Conservation (phyloP, 371 early-diverging fungal genomes). For the Quaeritorhiza haematococci region DNA sequence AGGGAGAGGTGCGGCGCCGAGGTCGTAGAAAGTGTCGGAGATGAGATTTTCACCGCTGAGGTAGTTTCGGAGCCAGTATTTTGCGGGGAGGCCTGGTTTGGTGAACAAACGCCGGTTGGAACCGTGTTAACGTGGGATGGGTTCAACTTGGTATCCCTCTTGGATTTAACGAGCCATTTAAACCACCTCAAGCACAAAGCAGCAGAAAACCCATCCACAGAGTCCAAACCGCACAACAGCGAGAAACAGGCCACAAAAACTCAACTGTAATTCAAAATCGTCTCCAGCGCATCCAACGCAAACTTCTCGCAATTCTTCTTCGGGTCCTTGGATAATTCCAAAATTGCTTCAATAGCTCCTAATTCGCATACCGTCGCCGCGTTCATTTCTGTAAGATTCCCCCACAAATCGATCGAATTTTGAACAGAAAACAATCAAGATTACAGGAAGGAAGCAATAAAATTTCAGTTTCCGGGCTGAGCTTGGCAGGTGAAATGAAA, state of each 20-base stretch:
- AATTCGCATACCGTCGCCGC: conserved; percentile 31
- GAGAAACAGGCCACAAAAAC: too few species aligned
- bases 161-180: too few species aligned
- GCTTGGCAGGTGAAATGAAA: background rate
- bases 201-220: background rate
- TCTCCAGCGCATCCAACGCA: conserved; percentile 44
- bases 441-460: background rate
- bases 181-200: background rate
- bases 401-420: background rate
- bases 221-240: background rate
- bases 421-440: background rate
- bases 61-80: conserved; percentile 44
- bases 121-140: too few species aligned
- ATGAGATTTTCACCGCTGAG: conserved; percentile 31
- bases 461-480: background rate
- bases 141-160: too few species aligned
- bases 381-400: conserved; percentile 28
- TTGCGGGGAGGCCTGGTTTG: conserved; percentile 38
- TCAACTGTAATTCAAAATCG: conserved; percentile 41
- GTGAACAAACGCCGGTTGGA: too few species aligned
- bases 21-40: conserved; percentile 41
- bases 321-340: conserved; percentile 29
- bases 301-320: conserved; percentile 31
- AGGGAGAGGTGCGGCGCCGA: conserved; percentile 32
- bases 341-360: conserved; percentile 38